Conservation (phyloP, 371 early-diverging fungal genomes). For the Zychaea mexicana region DNA sequence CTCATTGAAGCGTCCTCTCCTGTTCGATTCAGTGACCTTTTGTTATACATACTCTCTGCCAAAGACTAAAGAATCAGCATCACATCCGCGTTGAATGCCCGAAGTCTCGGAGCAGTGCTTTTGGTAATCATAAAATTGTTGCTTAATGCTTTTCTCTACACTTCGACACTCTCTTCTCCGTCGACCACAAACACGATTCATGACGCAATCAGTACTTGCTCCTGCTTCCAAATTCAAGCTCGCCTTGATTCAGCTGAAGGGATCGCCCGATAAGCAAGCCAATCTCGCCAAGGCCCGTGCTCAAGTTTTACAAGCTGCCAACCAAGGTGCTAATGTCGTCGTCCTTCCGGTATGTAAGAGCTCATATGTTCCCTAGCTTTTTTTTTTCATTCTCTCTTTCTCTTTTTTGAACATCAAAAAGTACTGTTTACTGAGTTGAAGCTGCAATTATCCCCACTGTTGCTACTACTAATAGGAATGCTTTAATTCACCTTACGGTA, state of each 20-base stretch:
- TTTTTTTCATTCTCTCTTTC: neutral
- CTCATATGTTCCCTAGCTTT: neutral
- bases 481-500: constrained; percentile 96
- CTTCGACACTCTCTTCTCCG: neutral
- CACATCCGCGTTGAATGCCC: neutral
- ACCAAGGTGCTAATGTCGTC: constrained; percentile 80
- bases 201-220: constrained; percentile 26
- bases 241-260: constrained; percentile 78
- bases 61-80: too few relatives aligned
- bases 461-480: constrained; percentile 73
- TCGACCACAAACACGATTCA: constrained; percentile 5
- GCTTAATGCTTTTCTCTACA: neutral
- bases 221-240: constrained; percentile 60
- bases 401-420: neutral
- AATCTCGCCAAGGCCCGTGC: constrained; percentile 81
- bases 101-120: neutral
- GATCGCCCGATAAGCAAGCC: constrained; percentile 70
- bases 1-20: too few relatives aligned
- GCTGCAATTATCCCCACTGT: too few relatives aligned
- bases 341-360: constrained; percentile 91
- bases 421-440: neutral
- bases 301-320: constrained; percentile 83
- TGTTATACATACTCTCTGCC: too few relatives aligned
- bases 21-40: too few relatives aligned
- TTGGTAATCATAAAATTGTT: neutral